Base-by-base conservation (phyloP, 1,139 yeast species). In the Hyphopichia burtonii region DNA sequence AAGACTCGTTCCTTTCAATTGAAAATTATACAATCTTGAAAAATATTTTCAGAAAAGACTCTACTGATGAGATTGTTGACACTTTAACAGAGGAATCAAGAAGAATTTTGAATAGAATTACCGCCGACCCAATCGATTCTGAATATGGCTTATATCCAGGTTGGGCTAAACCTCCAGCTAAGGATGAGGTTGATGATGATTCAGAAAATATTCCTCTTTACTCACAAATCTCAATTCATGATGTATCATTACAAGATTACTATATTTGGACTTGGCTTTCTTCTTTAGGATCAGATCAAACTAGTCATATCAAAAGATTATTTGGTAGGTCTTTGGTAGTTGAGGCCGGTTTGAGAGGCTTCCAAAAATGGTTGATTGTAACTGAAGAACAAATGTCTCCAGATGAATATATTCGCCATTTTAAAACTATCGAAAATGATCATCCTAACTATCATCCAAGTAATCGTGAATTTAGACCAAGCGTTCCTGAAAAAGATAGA, bases 221-320 rank as follows among this genome's bases (percentile, higher is more conserved):
- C 44, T 63, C 74, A 3, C 77, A 82, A 25, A 82, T 88, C 2
- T 63, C 73, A 2, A 76, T 85, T 14, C 66, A 78, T 15, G 78
- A 86, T 47, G 84, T 86, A 1, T 76, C 88, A 2, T 79, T 89
- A 27, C 95, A 87, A 61, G 96, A 89, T 57, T 89, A 86, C 57
- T 88, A 84, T 55, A 86, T 88, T 23, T 89, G 96, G 96, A 80
- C 96, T 0, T 89, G 96, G 96, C 68, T 88, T 52, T 82, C 90
- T 3, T 78, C 90, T 2, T 61, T 88, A 22, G 88, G 88, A 0
- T 76, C 82, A 35, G 96, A 89, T 55, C 88, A 87, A 57, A 81
- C 90, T 0, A 69, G 75, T 32, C 65, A 68, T 25, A 79, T 83
- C 51, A 86, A 86, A 59, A 76, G 76, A 27, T 62, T 83, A 2